These are phyloP conservation scores for Botrytis squamosa DNA, from an alignment of 2,329 filamentous ascomycete genomes.

Conservation along the genomic window DNA sequence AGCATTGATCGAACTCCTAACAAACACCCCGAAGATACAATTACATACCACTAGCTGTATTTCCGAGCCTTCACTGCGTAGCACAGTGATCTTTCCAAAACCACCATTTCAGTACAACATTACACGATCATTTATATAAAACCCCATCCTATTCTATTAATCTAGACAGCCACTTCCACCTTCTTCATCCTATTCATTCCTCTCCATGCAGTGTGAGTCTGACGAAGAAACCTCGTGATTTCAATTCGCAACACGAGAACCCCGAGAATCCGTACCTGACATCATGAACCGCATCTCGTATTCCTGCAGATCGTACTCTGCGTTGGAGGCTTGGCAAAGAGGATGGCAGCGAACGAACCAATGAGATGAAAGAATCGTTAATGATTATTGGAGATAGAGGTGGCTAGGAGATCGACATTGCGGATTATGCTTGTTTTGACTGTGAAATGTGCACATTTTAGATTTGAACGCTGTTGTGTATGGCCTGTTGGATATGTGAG, in stretches of 20 bases:
- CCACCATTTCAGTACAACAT: neutral
- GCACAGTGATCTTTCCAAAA: neutral
- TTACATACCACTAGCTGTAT: neutral
- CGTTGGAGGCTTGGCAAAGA: neutral
- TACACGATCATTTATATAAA: neutral
- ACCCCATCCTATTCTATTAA: neutral
- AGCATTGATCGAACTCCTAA: neutral
- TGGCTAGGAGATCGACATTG: neutral
- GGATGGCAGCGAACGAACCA: neutral
- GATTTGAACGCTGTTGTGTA: neutral
- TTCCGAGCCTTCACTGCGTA: neutral
- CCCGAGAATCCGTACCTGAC: neutral
- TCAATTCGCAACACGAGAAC: neutral
- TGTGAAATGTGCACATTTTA: neutral
- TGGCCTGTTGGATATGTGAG: neutral
- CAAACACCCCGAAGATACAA: neutral
- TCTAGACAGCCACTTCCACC: neutral
- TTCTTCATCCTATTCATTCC: neutral
- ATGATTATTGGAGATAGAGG: neutral
- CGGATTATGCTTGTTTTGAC: neutral
- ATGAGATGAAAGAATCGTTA: neutral
- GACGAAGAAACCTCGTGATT: neutral
- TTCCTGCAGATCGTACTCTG: neutral
- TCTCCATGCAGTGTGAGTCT: neutral
- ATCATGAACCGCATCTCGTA: constrained; percentile 7